phyloP scores from a whole-genome alignment of 2,329 filamentous ascomycete genomes.

The Talaromyces piceae region DNA sequence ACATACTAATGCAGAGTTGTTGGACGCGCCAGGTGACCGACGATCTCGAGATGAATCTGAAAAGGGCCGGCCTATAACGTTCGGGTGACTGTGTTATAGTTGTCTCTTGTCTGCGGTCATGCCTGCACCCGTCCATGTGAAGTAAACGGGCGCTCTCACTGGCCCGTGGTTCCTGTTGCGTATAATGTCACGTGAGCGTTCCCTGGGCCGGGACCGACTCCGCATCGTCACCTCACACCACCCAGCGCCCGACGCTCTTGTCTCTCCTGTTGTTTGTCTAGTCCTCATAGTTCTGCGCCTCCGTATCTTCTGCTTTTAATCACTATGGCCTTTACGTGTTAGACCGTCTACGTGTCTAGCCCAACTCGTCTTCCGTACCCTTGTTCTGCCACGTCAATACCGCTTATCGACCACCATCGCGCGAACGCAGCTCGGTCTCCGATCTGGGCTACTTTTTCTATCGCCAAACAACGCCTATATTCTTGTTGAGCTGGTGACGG shows the following conservation, averaged over 20 bases:
- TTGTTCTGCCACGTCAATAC: conserved; percentile 40
- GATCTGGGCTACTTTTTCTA: not conserved
- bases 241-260: conserved; percentile 9
- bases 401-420: conserved; percentile 35
- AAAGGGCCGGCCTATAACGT: conserved; percentile 20
- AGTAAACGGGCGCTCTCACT: conserved; percentile 34
- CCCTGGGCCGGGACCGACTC: conserved; percentile 20
- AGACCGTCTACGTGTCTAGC: conserved; percentile 40
- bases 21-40: conserved; percentile 5
- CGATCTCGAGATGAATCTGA: conserved; percentile 16
- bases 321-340: conserved; percentile 29
- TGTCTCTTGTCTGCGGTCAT: conserved; percentile 16
- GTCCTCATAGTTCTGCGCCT: conserved; percentile 9
- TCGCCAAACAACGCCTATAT: not conserved
- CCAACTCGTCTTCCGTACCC: conserved; percentile 31
- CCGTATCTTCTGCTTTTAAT: conserved; percentile 13
- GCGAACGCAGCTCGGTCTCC: conserved; percentile 14
- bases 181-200: conserved; percentile 29
- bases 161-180: too few species aligned
- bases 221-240: conserved; percentile 10
- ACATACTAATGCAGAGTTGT: conserved; percentile 8
- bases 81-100: conserved; percentile 4
- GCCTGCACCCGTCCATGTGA: conserved; percentile 24
- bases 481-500: not conserved
- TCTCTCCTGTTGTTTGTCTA: conserved; percentile 12